Evolutionary conservation across 805 yeast genomes (phyloP), one percentile per base, ranked within the genome.

Genomic region (Blastobotrys parvus): DNA sequence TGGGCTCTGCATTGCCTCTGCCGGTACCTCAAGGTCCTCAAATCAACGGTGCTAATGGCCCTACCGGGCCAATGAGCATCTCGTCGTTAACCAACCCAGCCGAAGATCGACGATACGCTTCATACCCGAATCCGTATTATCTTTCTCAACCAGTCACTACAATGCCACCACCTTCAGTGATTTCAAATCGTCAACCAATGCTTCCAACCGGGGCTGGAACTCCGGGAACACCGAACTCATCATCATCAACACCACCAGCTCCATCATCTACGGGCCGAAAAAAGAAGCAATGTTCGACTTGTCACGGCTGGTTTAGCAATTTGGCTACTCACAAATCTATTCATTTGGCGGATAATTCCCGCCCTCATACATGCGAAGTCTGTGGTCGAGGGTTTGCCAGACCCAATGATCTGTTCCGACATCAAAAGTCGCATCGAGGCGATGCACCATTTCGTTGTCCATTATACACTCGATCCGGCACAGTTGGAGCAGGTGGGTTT

Each of bases 381-480:
- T 88, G 97, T 61, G 70, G 74, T 33, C 75, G 95, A 46, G 94
- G 95, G 2, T 88, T 88, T 64, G 85, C 92, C 13, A 71, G 96
- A 46, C 81, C 89, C 35, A 89, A 89, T 59, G 96, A 88, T 60
- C 67, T 89, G 51, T 75, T 81, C 50, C 72, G 97, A 48, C 97
- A 88, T 60, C 78, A 80, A 54, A 87, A 85, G 62, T 74, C 90
- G 45, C 97, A 88, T 61, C 75, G 88, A 72, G 82, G 82, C 52
- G 90, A 82, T 52, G 71, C 77, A 3, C 80, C 84, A 25, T 88
- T 78, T 66, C 76, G 76, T 56, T 88, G 97, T 55, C 97, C 97
- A 1, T 84, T 76, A 60, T 76, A 70, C 54, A 51, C 61, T 30
- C 50, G 54, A 32, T 40, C 48, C 30, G 21, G 47, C 34, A 30